These are phyloP conservation scores for Thozetella sp. DNA, from an alignment of 495 filamentous ascomycete genomes.

Conservation along the genomic window DNA sequence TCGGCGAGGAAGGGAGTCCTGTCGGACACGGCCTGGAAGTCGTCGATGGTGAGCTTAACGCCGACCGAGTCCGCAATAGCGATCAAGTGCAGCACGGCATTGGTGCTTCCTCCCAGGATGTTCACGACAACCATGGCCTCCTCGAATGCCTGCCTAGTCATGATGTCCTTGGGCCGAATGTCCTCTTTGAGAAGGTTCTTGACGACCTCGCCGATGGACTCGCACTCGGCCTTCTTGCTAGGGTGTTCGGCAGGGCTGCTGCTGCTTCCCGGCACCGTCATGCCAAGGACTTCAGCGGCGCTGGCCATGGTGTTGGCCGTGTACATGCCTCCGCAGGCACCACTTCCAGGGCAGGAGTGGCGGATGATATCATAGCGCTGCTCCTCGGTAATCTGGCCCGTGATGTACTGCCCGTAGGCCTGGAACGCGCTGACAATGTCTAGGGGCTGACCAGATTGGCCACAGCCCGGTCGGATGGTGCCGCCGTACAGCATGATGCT, in stretches of 20 bases:
- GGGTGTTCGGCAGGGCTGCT: constrained; percentile 88
- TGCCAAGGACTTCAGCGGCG: constrained; percentile 95
- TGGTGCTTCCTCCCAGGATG: constrained; percentile 95
- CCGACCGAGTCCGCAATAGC: constrained; percentile 95
- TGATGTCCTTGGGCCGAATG: constrained; percentile 84
- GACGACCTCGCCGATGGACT: constrained; percentile 82
- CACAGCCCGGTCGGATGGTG: constrained; percentile 90
- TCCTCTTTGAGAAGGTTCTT: constrained; percentile 84
- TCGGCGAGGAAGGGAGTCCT: constrained; percentile 92
- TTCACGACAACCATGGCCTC: constrained; percentile 96
- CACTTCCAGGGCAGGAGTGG: constrained; percentile 88
- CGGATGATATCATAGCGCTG: constrained; percentile 93
- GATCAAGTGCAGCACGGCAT: constrained; percentile 95
- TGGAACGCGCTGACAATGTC: constrained; percentile 98
- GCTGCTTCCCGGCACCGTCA: constrained; percentile 92
- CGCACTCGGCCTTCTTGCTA: constrained; percentile 85
- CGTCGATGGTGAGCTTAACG: constrained; percentile 91
- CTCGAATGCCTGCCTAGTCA: constrained; percentile 91
- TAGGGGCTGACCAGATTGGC: constrained; percentile 73
- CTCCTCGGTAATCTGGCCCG: constrained; percentile 88
- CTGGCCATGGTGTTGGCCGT: constrained; percentile 99
- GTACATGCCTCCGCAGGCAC: constrained; percentile 99
- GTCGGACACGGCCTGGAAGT: constrained; percentile 95
- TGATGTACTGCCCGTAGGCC: constrained; percentile 93
- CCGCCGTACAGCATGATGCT: constrained; percentile 98